Percentiles rank a stretch among this genome's conserved stretches.
phyloP scores from a whole-genome alignment of 2,329 filamentous ascomycete genomes.

The Diaporthe longicolla region DNA sequence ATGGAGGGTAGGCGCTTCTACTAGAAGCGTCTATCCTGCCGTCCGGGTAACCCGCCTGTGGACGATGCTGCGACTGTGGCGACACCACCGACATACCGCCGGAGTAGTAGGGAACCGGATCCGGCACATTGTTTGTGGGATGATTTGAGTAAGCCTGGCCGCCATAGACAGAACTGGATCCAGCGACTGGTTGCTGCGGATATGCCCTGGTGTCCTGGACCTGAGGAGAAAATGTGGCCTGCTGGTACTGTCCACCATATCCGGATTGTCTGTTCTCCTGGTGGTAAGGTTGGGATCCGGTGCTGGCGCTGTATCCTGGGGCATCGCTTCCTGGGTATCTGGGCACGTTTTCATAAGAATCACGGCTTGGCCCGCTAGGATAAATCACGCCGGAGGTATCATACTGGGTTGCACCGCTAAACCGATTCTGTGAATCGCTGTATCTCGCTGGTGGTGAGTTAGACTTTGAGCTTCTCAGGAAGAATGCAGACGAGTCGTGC shows the following conservation, averaged over 20 bases:
- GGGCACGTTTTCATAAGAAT: constrained; percentile 56
- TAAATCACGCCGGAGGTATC: constrained; percentile 38
- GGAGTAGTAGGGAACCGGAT: constrained; percentile 12
- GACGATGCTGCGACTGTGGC: neutral
- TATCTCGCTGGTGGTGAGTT: constrained; percentile 72
- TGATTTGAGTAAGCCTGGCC: constrained; percentile 33
- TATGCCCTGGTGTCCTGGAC: constrained; percentile 34
- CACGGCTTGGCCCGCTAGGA: constrained; percentile 38
- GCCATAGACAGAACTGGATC: constrained; percentile 26
- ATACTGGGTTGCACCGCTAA: constrained; percentile 43
- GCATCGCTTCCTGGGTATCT: constrained; percentile 67
- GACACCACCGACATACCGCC: neutral
- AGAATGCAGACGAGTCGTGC: constrained; percentile 63
- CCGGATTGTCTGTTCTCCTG: constrained; percentile 51
- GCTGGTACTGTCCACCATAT: constrained; percentile 43
- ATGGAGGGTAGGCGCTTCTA: constrained; percentile 14
- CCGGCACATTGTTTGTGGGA: constrained; percentile 25
- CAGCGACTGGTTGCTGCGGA: neutral
- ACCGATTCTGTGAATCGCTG: constrained; percentile 64
- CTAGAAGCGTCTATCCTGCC: constrained; percentile 37
- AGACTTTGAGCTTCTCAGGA: constrained; percentile 64
- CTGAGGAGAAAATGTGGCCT: constrained; percentile 32
- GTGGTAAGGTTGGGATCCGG: constrained; percentile 27
- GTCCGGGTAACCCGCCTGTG: constrained; percentile 34
- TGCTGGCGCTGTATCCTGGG: constrained; percentile 60